phyloP scores from a whole-genome alignment of 495 filamentous ascomycete species.

The Neurospora sp. region DNA sequence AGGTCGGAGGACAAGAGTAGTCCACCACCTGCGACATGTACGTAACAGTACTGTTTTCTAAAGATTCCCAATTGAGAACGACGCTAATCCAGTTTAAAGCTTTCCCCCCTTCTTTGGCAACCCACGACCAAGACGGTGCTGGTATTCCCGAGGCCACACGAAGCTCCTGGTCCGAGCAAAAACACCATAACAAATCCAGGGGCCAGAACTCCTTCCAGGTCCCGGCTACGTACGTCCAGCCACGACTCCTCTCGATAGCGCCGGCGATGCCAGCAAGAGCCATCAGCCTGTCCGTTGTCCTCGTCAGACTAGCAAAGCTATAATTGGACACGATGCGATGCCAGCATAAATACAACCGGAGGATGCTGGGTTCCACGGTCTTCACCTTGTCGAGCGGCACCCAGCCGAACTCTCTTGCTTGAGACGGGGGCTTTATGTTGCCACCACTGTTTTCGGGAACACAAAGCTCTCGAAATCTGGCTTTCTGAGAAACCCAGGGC shows the following conservation, averaged over 20 bases:
- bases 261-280: background rate
- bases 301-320: background rate
- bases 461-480: background rate
- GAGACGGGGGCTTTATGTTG: background rate
- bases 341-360: background rate
- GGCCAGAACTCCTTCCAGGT: background rate
- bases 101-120: background rate
- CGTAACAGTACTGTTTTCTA: background rate
- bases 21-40: background rate
- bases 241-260: background rate
- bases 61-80: fast-evolving
- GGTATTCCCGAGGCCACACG: background rate
- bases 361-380: background rate
- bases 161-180: background rate
- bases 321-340: background rate
- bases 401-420: background rate
- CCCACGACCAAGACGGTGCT: background rate
- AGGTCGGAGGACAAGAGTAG: background rate
- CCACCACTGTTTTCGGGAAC: background rate
- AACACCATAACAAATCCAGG: background rate
- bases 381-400: background rate
- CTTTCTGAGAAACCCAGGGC: background rate
- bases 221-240: background rate
- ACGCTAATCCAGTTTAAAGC: background rate
- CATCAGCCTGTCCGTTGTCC: background rate